Base-by-base conservation (phyloP, 2,329 filamentous ascomycete species). In the Anisogramma anomala region DNA sequence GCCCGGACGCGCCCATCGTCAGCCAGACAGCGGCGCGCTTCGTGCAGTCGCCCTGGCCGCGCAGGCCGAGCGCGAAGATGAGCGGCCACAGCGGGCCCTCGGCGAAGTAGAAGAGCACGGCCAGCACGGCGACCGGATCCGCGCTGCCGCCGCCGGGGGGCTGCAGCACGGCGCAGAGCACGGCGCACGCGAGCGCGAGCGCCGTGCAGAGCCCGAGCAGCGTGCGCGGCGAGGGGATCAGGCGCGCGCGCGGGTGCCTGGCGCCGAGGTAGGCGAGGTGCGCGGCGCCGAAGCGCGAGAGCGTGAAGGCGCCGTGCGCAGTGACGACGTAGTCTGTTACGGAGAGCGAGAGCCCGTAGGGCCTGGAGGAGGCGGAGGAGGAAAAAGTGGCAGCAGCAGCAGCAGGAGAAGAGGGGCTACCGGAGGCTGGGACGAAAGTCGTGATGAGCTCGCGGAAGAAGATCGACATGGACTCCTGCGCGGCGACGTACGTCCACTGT, bases 21-120 rank as follows among this genome's bases (percentile, higher is more conserved):
- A 93, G 79, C 58, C 77, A 84, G 1, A 81, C 82, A 0, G 82
- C 80, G 0, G 82, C 84, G 35, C 80, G 72, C 62, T 93, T 93
- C 3, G 82, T 87, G 49, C 84, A 72, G n/a, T 74, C 71, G 0
- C 86, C 86, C 36, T 93, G 74, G 1, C 86, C 85, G 3, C 84
- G 75, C 45, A 94, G 78, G 3, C 82, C 83, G 10, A 91, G 71
- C 3, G 83, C 78, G 50, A 87, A 86, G 45, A 91, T 79, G 2
- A 88, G 77, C 0, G 87, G 86, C 68, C 84, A 94, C 51, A 85
- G 75, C 38, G 86, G 84, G 0, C 80, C 83, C 58, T 89, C 84
- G 53, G 84, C 85, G 59, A 93, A 85, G 49, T 85, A 79, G 48
- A 83, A 82, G 20, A 88, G 52, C 28, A 79, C 67, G 2, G 83